A percentile compares a stretch with the other conserved stretches of the same genome.
These are phyloP conservation scores for Chytriomyces sp. DNA, from an alignment of 192 early-diverging fungal genomes.

Conservation along the genomic window DNA sequence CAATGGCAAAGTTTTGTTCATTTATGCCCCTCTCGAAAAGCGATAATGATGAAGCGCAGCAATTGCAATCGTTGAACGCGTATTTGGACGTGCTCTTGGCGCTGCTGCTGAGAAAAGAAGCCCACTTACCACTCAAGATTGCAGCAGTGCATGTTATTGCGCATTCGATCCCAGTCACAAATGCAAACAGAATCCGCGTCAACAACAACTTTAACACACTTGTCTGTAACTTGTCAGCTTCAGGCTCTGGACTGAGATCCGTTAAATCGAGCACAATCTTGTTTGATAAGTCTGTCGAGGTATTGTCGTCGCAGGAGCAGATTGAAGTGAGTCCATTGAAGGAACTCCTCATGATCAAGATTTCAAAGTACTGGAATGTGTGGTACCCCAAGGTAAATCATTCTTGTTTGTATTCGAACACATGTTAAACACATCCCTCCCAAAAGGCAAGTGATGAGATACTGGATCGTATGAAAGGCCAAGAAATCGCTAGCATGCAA, in stretches of 20 bases:
- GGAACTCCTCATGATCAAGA: slow-evolving; percentile 1
- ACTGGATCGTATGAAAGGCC: neutral
- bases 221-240: slow-evolving; percentile 28
- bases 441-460: neutral
- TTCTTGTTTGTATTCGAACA: neutral
- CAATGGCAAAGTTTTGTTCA: slow-evolving; percentile 36
- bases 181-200: slow-evolving; percentile 50
- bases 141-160: slow-evolving; percentile 46
- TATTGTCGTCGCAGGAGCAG: neutral
- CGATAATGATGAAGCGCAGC: neutral
- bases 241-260: slow-evolving; percentile 4
- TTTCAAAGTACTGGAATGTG: slow-evolving; percentile 32
- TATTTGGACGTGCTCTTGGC: slow-evolving; percentile 52
- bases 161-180: slow-evolving; percentile 50
- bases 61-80: slow-evolving; percentile 30
- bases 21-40: neutral
- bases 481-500: neutral
- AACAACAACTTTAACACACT: slow-evolving; percentile 41
- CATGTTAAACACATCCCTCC: neutral
- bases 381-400: slow-evolving; percentile 38
- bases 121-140: slow-evolving; percentile 38
- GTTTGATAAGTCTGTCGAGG: neutral
- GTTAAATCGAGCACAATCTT: neutral
- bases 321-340: neutral
- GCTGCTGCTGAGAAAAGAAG: slow-evolving; percentile 34